Base-by-base conservation (phyloP, 2,329 filamentous ascomycete species). In the Aureobasidium pullulans region DNA sequence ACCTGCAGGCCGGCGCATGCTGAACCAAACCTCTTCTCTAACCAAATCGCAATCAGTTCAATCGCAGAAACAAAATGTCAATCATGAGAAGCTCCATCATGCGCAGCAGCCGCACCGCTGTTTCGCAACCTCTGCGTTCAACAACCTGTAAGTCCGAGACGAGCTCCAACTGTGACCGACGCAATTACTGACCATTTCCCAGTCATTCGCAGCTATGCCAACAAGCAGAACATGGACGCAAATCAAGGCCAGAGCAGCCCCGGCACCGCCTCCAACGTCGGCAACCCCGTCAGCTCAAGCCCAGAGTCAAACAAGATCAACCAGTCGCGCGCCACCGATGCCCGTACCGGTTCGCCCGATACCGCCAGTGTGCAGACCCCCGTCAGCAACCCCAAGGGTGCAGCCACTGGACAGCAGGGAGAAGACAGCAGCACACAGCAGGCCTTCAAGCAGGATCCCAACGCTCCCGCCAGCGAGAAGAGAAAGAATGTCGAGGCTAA, bases 401-500 rank as follows among this genome's bases (percentile, higher is more conserved):
- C 59, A 11, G 59, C 34, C 7, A 57, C 39, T 4, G 37, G 39
- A 32, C 32, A 29, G 29, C 49, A 49, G 46, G 44, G 44, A 83
- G 83, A 2, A 76, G 70, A 61, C n/a, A 50, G 39, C 16, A 57
- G 52, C 13, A 49, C 61, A 80, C 63, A 63, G 52, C 49, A 64
- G 54, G 60, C 60, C 4, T 57, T 64, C 49, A 63, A 64, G 50
- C 61, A 61, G 39, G 63, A 64, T 16, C 62, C 62, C 31, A 60
- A 64, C 13, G 60, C 64, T 48, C 56, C 64, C 37, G 62, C 62
- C 15, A 39, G 58, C 15, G 61, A 65, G 58, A 66, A 66, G 63
- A 62, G 59, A 29, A 39, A 62, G 57, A 57, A 63, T 59, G 63
- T 62, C 1, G 61, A 66, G 58, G 42, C 62, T 54, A 56, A 61